Base-by-base conservation (phyloP, 1,284 basidiomycete genomes). In the Cutaneotrichosporon sp. region DNA sequence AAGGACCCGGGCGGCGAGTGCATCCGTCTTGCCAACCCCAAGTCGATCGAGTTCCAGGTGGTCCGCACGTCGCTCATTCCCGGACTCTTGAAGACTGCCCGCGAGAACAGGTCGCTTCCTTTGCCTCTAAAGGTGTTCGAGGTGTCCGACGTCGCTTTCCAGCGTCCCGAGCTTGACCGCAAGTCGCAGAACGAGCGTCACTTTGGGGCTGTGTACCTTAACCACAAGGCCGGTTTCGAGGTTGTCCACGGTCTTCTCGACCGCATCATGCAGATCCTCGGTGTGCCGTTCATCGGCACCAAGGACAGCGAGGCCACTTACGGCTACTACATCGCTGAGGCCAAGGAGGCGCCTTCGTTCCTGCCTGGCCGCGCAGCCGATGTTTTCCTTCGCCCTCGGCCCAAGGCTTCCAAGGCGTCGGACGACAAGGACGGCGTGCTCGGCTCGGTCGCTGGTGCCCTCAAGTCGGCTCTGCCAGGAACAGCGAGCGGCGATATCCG, bases 41-140 rank as follows among this genome's bases (percentile, higher is more conserved):
- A 97, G 77, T 92, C 94, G 37, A 81, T 91, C 60, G 96, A 98
- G 75, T 98, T 96, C 78, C 94, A 98, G 77, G 88, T 98, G 57
- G 92, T 97, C 48, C 86, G 96, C 56, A 97, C 96, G 0, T 90
- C 92, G 15, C 83, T 99, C 46, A 77, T 99, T 8, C 92, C 94
- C 13, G 94, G 94, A 47, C 82, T 99, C 34, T 84, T 99, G 66
- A 99, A 99, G 78, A 96, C 93, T 8, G 80, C 97, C 39, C 85
- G 96, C 55, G 94, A 99, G 78, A 99, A 99, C 78, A 84, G 89
- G 51, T 89, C 90, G 59, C 90, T 97, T 61, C 76, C 94, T 1
- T 80, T 99, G 20, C 94, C 96, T 0, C 83, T 98, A 72, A 87
- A 85, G 62, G 83, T 97, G 52, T 99, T 98, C 69, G 94, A 99